These are phyloP conservation scores for Thermoascus crustaceus DNA, from an alignment of 2,329 filamentous ascomycete species.

Conservation along the genomic window DNA sequence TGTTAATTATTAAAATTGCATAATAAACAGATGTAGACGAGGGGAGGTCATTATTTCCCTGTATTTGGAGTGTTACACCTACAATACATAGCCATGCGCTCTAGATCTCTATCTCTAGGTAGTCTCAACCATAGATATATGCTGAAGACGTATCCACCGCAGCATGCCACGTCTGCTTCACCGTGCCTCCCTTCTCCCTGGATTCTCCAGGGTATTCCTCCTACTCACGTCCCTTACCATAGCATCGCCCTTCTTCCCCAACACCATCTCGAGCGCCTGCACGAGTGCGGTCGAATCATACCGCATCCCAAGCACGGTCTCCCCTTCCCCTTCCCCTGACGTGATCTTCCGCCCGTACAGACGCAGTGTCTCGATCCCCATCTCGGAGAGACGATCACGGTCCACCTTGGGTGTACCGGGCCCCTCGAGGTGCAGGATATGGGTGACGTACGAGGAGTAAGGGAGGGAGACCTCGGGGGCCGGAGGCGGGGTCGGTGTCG, in stretches of 20 bases:
- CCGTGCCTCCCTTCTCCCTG: constrained; percentile 17
- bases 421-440: constrained; percentile 71
- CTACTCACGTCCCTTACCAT: constrained; percentile 42
- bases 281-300: constrained; percentile 71
- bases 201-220: constrained; percentile 49
- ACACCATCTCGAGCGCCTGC: constrained; percentile 67
- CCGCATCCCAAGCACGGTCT: constrained; percentile 47
- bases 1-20: too few relatives aligned
- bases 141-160: too few relatives aligned
- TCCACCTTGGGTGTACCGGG: constrained; percentile 63
- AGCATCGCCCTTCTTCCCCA: constrained; percentile 56
- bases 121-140: too few relatives aligned
- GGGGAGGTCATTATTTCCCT: too few relatives aligned
- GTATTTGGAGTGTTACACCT: too few relatives aligned
- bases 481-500: background rate
- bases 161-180: too few relatives aligned
- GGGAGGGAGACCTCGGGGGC: constrained; percentile 30
- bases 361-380: constrained; percentile 70
- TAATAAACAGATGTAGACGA: too few relatives aligned
- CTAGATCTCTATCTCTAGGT: too few relatives aligned
- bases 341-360: constrained; percentile 61
- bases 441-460: constrained; percentile 66
- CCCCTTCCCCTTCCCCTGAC: constrained; percentile 33
- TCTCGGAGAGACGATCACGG: constrained; percentile 48
- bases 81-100: too few relatives aligned